Evolutionary conservation across 2,329 filamentous ascomycete species (phyloP).

Genomic region (Trichoderma cornu-damae): DNA sequence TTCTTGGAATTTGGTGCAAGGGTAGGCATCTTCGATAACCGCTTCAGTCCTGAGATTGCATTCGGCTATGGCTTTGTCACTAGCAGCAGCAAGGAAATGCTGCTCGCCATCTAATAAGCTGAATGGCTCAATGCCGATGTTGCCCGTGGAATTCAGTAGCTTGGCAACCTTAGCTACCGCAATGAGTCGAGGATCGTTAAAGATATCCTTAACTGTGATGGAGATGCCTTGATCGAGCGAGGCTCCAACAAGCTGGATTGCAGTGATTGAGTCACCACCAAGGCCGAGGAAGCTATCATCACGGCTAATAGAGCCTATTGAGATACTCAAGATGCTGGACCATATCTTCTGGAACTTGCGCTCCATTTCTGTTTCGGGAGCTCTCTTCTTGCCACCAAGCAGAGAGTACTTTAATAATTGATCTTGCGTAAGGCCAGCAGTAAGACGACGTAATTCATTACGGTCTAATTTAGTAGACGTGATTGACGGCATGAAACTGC

Average conservation of each 20-base stretch:
- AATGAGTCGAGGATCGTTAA: conserved; percentile 20
- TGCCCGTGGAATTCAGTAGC: not conserved
- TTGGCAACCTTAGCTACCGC: not conserved
- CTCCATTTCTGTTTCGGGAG: conserved; percentile 15
- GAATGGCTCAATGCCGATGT: not conserved
- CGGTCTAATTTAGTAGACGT: conserved; percentile 11
- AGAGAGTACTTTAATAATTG: not conserved
- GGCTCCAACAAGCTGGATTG: conserved; percentile 22
- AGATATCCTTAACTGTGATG: conserved; percentile 21
- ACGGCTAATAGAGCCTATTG: conserved; percentile 26
- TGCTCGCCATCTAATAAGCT: conserved; percentile 24
- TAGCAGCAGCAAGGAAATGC: not conserved
- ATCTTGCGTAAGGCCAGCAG: not conserved
- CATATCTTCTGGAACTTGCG: conserved; percentile 10
- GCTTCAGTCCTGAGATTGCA: not conserved
- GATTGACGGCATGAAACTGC: conserved; percentile 8
- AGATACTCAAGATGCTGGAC: conserved; percentile 1
- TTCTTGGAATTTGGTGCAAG: conserved; percentile 36
- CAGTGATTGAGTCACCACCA: conserved; percentile 27
- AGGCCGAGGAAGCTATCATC: conserved; percentile 27
- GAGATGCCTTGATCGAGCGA: conserved; percentile 12
- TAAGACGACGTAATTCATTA: not conserved
- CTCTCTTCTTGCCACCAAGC: not conserved
- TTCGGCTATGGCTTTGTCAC: not conserved
- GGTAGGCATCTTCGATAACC: conserved; percentile 26